A percentile compares a stretch with the other conserved stretches of the same genome.
Evolutionary conservation across 1,139 yeast species (phyloP).

Genomic region (Sugiyamaella novakii): DNA sequence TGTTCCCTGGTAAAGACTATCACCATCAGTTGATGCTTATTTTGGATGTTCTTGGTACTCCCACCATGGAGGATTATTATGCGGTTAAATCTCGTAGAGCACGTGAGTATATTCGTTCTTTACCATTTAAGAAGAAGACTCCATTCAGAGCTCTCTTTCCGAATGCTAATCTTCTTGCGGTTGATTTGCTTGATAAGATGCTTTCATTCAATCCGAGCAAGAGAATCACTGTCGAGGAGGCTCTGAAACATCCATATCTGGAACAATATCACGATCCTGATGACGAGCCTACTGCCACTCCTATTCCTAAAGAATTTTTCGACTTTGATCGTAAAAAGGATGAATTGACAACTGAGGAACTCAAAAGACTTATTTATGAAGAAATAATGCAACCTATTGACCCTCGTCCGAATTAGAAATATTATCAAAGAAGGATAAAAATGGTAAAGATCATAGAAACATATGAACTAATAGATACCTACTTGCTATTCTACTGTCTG

Average conservation of each 20-base stretch:
- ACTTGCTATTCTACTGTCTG: background rate
- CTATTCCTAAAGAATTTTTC: slow-evolving; percentile 76
- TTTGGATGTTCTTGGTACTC: slow-evolving; percentile 89
- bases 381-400: slow-evolving; percentile 49
- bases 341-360: slow-evolving; percentile 65
- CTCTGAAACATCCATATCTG: slow-evolving; percentile 80
- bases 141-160: slow-evolving; percentile 59
- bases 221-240: slow-evolving; percentile 78
- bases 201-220: slow-evolving; percentile 78
- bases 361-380: slow-evolving; percentile 68
- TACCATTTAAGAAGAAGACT: slow-evolving; percentile 64
- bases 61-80: slow-evolving; percentile 75
- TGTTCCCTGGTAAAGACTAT: slow-evolving; percentile 94
- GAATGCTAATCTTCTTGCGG: slow-evolving; percentile 63
- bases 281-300: slow-evolving; percentile 79
- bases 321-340: slow-evolving; percentile 79
- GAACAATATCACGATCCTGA: slow-evolving; percentile 75
- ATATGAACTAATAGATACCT: background rate
- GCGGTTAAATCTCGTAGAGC: slow-evolving; percentile 84
- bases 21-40: slow-evolving; percentile 86
- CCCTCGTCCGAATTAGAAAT: background rate
- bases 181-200: slow-evolving; percentile 74
- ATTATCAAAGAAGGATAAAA: background rate
- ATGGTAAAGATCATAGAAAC: background rate
- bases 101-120: slow-evolving; percentile 75